phyloP scores from a whole-genome alignment of 2,329 filamentous ascomycete genomes.

The Xenosphaeropsis pyriputrescens region DNA sequence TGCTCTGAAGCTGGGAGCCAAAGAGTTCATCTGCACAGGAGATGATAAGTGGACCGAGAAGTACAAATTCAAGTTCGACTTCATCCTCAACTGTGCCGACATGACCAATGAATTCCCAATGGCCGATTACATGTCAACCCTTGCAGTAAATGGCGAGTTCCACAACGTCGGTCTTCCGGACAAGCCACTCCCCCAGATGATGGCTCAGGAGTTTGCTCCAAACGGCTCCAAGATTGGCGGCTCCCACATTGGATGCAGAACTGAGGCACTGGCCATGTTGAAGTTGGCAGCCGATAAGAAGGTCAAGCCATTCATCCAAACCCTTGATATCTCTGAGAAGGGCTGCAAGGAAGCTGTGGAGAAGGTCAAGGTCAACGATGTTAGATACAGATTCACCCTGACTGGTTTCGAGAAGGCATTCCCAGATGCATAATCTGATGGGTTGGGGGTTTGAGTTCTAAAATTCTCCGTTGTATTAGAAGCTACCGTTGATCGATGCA shows the following conservation, averaged over 20 bases:
- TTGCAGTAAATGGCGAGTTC: slow-evolving; percentile 38
- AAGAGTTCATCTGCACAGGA: slow-evolving; percentile 32
- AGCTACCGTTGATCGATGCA: too few species aligned
- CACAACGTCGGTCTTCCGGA: slow-evolving; percentile 44
- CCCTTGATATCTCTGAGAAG: slow-evolving; percentile 28
- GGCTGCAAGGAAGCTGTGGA: slow-evolving; percentile 57
- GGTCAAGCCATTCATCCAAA: slow-evolving; percentile 31
- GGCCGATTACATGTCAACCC: slow-evolving; percentile 30
- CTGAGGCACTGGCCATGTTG: slow-evolving; percentile 43
- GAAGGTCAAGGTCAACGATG: slow-evolving; percentile 55
- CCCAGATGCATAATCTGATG: not conserved
- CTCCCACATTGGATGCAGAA: slow-evolving; percentile 46
- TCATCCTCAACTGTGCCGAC: slow-evolving; percentile 34
- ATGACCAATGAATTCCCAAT: slow-evolving; percentile 39
- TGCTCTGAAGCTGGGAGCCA: slow-evolving; percentile 44
- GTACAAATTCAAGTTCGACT: slow-evolving; percentile 33
- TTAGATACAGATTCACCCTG: slow-evolving; percentile 59
- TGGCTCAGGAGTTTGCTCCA: slow-evolving; percentile 23
- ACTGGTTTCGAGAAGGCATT: slow-evolving; percentile 55
- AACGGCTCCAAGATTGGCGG: slow-evolving; percentile 25
- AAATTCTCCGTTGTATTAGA: too few species aligned
- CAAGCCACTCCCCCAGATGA: slow-evolving; percentile 27
- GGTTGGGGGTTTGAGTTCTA: too few species aligned
- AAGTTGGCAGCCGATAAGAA: slow-evolving; percentile 41
- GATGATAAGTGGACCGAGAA: slow-evolving; percentile 40